Evolutionary conservation across 345 rosid species (phyloP), one percentile per base, ranked within the genome.

Genomic region (Gossypioides kirkii): DNA sequence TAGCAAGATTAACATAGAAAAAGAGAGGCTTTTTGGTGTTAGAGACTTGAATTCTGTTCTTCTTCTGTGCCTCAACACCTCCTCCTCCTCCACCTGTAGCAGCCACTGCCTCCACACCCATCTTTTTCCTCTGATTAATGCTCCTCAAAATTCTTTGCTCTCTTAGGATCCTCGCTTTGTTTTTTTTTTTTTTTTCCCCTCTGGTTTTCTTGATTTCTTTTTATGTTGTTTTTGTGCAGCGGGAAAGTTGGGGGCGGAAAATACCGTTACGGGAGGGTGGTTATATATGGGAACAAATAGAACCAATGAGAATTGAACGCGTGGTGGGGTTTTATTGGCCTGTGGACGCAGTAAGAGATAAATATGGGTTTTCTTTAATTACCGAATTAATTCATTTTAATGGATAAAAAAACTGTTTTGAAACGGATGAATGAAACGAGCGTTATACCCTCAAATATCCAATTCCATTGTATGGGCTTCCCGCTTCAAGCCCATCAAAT

Each of bases 1-100:
- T 88, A 5, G 90, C 90, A 71, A 88, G 93, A 77, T 88, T 87
- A 16, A 88, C 89, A 17, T 88, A 87, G 80, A 88, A 88, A 78
- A 88, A 85, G 55, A 88, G 79, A 0, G 93, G 90, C 50, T 88
- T 88, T 80, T 88, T 85, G 64, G 93, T 84, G 82, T 85, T 85
- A 32, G 93, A 88, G 3, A 87, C 90, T 75, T 87, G 93, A 54
- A 88, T 88, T 73, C 87, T 80, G 72, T 87, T 87, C 80, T 83
- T 86, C 85, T 87, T 89, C 36, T 77, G 89, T n/a, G 80, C 36
- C 23, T 86, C 84, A 10, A 17, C 75, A 66, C 43, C 70, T 42
- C 70, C 76, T 28, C 49, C 49, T 45, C 43, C 72, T 49, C 69
- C 77, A 25, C 62, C 62, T 58, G 69, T 61, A 8, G 61, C 62